Conservation (phyloP, 345 rosid species). For the Sisymbrium altissimum region DNA sequence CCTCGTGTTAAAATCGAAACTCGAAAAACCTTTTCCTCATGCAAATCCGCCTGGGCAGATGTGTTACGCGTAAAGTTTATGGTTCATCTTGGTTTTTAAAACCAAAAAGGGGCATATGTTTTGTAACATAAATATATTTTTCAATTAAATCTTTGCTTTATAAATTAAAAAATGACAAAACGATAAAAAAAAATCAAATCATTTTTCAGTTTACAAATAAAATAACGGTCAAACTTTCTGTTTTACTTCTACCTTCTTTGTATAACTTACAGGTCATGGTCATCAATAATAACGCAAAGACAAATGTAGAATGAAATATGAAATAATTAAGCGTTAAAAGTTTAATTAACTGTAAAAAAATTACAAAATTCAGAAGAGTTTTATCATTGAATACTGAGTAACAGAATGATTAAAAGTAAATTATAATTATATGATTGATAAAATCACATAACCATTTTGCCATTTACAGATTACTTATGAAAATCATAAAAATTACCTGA, state of each 20-base stretch:
- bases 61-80: neutral
- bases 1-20: neutral
- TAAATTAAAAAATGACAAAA: too few relatives aligned
- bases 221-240: too few relatives aligned
- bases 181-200: neutral
- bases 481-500: conserved; percentile 42
- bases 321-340: too few relatives aligned
- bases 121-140: neutral
- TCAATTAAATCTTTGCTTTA: neutral
- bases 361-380: neutral
- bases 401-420: neutral
- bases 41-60: neutral
- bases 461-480: neutral
- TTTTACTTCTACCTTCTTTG: neutral
- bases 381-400: neutral
- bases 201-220: neutral
- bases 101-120: neutral
- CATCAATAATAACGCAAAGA: too few relatives aligned
- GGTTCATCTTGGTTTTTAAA: neutral
- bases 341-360: neutral
- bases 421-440: neutral
- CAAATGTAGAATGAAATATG: neutral
- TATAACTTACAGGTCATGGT: neutral
- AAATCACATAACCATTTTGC: neutral
- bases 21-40: neutral